A percentile compares a stretch with the other conserved stretches of the same genome.
These are phyloP conservation scores for Antitrichia curtipendula DNA, from an alignment of 225 moss, liverwort and hornwort species.

Conservation along the genomic window DNA sequence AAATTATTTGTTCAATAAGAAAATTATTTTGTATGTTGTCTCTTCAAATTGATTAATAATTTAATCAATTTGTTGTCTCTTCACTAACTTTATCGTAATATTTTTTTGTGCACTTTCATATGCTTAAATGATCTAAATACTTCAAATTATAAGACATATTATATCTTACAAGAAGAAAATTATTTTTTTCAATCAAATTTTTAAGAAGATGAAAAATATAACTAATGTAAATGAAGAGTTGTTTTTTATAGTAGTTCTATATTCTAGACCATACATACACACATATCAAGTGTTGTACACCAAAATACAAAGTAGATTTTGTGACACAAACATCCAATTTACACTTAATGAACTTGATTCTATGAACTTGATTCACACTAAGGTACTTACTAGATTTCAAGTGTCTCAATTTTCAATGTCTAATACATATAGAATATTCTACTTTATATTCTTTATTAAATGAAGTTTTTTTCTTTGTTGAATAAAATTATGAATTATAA, in stretches of 20 bases:
- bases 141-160: not conserved
- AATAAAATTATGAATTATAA: not conserved
- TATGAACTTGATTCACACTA: not conserved
- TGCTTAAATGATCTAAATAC: not conserved
- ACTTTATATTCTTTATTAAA: not conserved
- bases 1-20: too few relatives aligned
- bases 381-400: not conserved
- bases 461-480: not conserved
- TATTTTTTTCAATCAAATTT: too few relatives aligned
- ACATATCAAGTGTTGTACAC: not conserved
- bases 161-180: not conserved
- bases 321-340: not conserved
- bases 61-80: not conserved
- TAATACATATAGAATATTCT: not conserved
- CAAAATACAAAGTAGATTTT: not conserved
- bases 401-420: not conserved
- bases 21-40: too few relatives aligned
- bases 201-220: accelerated
- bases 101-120: too few relatives aligned
- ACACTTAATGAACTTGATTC: not conserved
- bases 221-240: not conserved
- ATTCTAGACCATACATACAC: not conserved
- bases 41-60: too few relatives aligned
- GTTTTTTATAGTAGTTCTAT: not conserved
- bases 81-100: not conserved